phyloP scores from a whole-genome alignment of 352 stramenopile species.

The Pythium myriotylum region DNA sequence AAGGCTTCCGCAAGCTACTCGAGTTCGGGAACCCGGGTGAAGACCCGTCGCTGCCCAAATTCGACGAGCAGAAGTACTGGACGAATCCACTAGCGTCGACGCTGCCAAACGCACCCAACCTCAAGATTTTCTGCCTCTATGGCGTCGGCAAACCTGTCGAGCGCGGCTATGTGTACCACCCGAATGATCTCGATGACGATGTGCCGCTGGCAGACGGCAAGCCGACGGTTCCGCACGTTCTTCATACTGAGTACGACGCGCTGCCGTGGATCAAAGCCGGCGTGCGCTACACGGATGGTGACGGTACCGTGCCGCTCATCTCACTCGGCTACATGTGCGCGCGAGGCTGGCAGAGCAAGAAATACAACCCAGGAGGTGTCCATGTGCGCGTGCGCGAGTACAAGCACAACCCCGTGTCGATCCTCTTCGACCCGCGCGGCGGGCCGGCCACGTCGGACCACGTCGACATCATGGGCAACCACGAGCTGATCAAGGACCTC shows the following conservation, averaged over 20 bases:
- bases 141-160: constrained; percentile 91
- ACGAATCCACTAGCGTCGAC: constrained; percentile 86
- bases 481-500: constrained; percentile 85
- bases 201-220: constrained; percentile 34
- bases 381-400: constrained; percentile 86
- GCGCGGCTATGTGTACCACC: constrained; percentile 76
- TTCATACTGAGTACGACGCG: constrained; percentile 64
- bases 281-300: constrained; percentile 89
- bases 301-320: constrained; percentile 92
- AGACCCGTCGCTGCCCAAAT: constrained; percentile 49
- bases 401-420: constrained; percentile 72
- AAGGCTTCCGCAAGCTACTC: constrained; percentile 42
- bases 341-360: constrained; percentile 75
- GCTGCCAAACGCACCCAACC: constrained; percentile 88
- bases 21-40: constrained; percentile 45
- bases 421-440: constrained; percentile 71
- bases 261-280: constrained; percentile 77
- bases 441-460: constrained; percentile 88
- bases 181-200: constrained; percentile 46
- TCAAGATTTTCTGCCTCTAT: constrained; percentile 96
- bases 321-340: constrained; percentile 95
- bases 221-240: constrained; percentile 62
- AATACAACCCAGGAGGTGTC: constrained; percentile 89
- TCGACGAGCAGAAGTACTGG: constrained; percentile 75
- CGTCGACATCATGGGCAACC: constrained; percentile 96